These are phyloP conservation scores for Lachancea kluyveri DNA, from an alignment of 805 yeast species.

Conservation along the genomic window DNA sequence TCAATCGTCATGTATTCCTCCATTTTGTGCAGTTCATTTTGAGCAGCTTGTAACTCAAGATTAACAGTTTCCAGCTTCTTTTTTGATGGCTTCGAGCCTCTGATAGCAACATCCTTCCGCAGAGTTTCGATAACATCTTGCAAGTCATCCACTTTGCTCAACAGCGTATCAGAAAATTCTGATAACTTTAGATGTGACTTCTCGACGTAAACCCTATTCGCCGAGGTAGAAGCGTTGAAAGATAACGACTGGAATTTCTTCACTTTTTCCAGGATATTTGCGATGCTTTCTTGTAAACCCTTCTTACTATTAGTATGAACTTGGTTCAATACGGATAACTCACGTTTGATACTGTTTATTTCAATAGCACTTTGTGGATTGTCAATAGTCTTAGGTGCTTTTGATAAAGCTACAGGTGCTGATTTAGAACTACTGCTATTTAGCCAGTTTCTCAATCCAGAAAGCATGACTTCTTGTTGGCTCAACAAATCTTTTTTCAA, in stretches of 20 bases:
- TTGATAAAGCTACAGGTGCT: not conserved
- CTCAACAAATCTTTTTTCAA: not conserved
- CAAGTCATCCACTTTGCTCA: constrained; percentile 80
- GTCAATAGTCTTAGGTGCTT: not conserved
- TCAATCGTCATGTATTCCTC: constrained; percentile 59
- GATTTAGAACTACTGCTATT: not conserved
- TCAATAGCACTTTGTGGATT: constrained; percentile 21
- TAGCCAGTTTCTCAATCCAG: constrained; percentile 1
- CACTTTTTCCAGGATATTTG: constrained; percentile 39
- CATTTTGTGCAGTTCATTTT: constrained; percentile 45
- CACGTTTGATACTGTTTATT: constrained; percentile 45
- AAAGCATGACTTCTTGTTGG: not conserved
- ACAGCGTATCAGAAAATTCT: constrained; percentile 63
- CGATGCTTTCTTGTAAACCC: constrained; percentile 37
- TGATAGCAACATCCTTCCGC: constrained; percentile 82
- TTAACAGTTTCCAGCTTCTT: constrained; percentile 63
- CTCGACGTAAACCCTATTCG: constrained; percentile 58
- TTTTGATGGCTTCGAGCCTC: constrained; percentile 78
- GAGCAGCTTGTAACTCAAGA: constrained; percentile 59
- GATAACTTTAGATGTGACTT: constrained; percentile 68
- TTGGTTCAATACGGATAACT: constrained; percentile 54
- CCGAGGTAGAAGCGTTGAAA: constrained; percentile 29
- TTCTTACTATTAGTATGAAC: constrained; percentile 41
- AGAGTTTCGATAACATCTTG: constrained; percentile 89
- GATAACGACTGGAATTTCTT: constrained; percentile 46